Base-by-base conservation (phyloP, 768 basidiomycete species). In the Strobilomyces dryophilus region DNA sequence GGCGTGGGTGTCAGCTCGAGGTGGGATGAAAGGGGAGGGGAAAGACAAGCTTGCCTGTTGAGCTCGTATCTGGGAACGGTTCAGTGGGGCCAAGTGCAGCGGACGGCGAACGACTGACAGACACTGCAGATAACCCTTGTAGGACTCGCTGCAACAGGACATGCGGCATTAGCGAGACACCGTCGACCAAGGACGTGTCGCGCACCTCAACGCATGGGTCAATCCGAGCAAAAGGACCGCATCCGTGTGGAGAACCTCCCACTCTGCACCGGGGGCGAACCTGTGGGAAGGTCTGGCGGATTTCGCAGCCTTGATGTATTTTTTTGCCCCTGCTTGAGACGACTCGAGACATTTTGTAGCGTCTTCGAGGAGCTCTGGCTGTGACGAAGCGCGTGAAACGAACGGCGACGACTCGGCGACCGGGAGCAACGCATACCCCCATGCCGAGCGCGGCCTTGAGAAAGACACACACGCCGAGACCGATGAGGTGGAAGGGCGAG, bases 371-470 rank as follows among this genome's bases (percentile, higher is more conserved):
- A 86, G 64, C 29, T 74, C 80, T 1, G 76, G 64, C 86, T 88
- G 31, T 9, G 11, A 12, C 31, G 17, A n/a, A n/a, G n/a, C n/a
- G 24, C 27, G 45, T 36, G 10, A 12, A 7, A 31, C 26, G 21
- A 24, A 32, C 8, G 2, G 32, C 14, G 35, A 27, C 0, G 35
- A 15, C 5, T 27, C 27, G 14, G 41, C 8, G 10, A n/a, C 21
- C 43, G 0, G 21, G 20, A 39, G 5, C 7, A 10, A 6, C 14
- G 7, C 53, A 12, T 34, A 84, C 85, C 79, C 92, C 89, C 82
- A 90, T 82, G n/a, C 87, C 86, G 15, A 91, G 71, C 1, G 85
- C 87, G 0, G 88, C 90, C 66, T 89, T 84, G 41, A 92, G 71
- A 59, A 91, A 91, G 1, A 80, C 79, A 53, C 83, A 84, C 0